A percentile compares a stretch with the other conserved stretches of the same genome.
These are phyloP conservation scores for Diplodia mutila DNA, from an alignment of 2,329 filamentous ascomycete species.

Conservation along the genomic window DNA sequence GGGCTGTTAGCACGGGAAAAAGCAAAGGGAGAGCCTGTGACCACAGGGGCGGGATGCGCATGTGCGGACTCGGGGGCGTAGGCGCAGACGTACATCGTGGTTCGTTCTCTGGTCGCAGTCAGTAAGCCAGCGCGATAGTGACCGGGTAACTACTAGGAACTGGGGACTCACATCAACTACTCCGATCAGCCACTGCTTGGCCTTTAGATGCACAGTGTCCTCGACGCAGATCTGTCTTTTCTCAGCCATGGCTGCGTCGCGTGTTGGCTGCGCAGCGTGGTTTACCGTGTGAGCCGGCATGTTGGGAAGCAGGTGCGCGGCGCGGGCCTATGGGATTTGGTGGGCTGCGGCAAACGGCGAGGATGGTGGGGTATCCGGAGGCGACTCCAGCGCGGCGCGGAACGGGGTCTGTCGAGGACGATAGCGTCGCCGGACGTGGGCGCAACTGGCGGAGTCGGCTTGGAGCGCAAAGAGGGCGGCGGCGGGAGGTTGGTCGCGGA, in stretches of 20 bases:
- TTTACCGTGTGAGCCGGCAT: conserved; percentile 15
- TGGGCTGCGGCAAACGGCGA: conserved; percentile 5
- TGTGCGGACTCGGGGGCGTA: conserved; percentile 3
- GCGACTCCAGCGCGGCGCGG: background rate
- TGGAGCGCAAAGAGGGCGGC: background rate
- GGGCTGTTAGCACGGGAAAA: background rate
- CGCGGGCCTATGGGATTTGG: background rate
- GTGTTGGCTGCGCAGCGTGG: background rate
- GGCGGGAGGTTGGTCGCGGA: background rate
- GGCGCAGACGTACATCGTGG: conserved; percentile 32
- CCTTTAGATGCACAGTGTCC: conserved; percentile 48
- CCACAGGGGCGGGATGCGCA: background rate
- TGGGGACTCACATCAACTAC: conserved; percentile 46
- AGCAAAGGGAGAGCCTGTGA: background rate
- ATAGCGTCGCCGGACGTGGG: conserved; percentile 1
- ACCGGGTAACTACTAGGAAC: background rate
- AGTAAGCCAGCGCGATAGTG: conserved; percentile 9
- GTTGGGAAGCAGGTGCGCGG: background rate
- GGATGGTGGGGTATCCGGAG: conserved; percentile 2
- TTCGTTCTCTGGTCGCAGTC: conserved; percentile 37
- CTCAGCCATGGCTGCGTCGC: conserved; percentile 12
- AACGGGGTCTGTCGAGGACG: conserved; percentile 19
- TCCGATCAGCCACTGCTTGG: conserved; percentile 47
- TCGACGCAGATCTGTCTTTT: conserved; percentile 40
- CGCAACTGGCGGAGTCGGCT: background rate